Base-by-base conservation (phyloP, 2,329 filamentous ascomycete genomes). In the Aspergillus hiratsukae region DNA sequence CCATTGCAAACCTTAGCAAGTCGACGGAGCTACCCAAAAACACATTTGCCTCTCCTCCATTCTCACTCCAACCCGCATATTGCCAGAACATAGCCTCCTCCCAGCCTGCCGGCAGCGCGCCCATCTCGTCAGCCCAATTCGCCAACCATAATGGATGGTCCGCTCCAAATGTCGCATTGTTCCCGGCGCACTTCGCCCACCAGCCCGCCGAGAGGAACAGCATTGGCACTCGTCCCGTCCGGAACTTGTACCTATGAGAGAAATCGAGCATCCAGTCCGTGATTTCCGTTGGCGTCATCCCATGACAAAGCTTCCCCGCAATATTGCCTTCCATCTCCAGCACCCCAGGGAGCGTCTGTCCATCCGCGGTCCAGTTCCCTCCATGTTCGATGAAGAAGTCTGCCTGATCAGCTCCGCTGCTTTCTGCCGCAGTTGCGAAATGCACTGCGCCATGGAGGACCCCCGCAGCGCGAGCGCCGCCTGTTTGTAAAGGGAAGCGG, bases 251-350 rank as follows among this genome's bases (percentile, higher is more conserved):
- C 25, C 29, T 50, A 14, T 51, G 9, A 6, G 53, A 55, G 29
- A 58, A 58, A 21, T 58, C 56, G 27, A 40, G 21, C 53, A 58
- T 55, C 56, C 56, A 58, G n/a, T 45, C 56, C 3, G 53, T 53
- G 40, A 58, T 58, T 28, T 58, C 53, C 1, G 9, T 28, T 2
- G 56, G 37, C 8, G 29, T 51, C 56, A 58, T 58, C 11, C 53
- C 53, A 40, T 56, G 53, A 11, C 56, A 58, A 0, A 58, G 53
- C 23, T 58, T 58, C 6, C 56, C 56, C 2, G 53, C 50, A 41
- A 58, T 53, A 45, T 58, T 58, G 10, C 56, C 56, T 43, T 58
- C 56, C 56, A 58, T 53, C 46, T 58, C 56, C 21, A 58, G 50
- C n/a, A 56, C 56, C 11, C 56, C 56, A 3, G 56, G 56, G 1